Conservation (phyloP, 768 basidiomycete genomes). For the Arthromyces matolae region DNA sequence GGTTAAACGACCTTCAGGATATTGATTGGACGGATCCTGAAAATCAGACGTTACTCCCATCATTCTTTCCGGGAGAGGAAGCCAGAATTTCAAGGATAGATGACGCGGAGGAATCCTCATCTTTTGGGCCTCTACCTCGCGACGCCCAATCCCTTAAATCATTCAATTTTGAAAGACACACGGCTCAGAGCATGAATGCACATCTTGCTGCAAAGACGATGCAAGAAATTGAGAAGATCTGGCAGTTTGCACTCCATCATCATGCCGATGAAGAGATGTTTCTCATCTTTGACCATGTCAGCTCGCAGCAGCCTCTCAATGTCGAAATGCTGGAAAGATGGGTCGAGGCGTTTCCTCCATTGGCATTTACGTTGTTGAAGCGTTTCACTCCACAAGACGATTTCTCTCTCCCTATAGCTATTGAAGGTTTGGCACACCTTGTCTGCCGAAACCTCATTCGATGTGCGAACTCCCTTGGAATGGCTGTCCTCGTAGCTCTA, state of each 20-base stretch:
- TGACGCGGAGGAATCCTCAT: not conserved
- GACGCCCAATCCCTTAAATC: not conserved
- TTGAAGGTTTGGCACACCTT: constrained; percentile 24
- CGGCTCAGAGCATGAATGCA: constrained; percentile 22
- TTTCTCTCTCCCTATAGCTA: constrained; percentile 25
- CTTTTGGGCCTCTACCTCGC: constrained; percentile 9
- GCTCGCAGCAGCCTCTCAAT: constrained; percentile 28
- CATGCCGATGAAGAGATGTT: constrained; percentile 55
- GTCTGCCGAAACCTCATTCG: constrained; percentile 49
- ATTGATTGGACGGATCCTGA: constrained; percentile 36
- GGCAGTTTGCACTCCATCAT: constrained; percentile 42
- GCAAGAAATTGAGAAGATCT: constrained; percentile 31
- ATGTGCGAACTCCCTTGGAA: constrained; percentile 49
- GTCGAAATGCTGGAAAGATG: constrained; percentile 29
- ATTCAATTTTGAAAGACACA: constrained; percentile 19
- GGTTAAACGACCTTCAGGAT: constrained; percentile 35
- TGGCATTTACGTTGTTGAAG: constrained; percentile 54
- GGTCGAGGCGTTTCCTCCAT: constrained; percentile 48
- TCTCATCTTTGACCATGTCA: constrained; percentile 42
- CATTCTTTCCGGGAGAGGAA: constrained; percentile 25
- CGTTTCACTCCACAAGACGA: constrained; percentile 41
- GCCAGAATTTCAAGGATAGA: constrained; percentile 7
- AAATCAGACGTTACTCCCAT: constrained; percentile 25
- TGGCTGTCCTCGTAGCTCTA: constrained; percentile 55
- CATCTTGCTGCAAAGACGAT: constrained; percentile 22